Percentiles rank a stretch among this genome's conserved stretches.
phyloP scores from a whole-genome alignment of 192 early-diverging fungal species.

The Dimargaris verticillata region DNA sequence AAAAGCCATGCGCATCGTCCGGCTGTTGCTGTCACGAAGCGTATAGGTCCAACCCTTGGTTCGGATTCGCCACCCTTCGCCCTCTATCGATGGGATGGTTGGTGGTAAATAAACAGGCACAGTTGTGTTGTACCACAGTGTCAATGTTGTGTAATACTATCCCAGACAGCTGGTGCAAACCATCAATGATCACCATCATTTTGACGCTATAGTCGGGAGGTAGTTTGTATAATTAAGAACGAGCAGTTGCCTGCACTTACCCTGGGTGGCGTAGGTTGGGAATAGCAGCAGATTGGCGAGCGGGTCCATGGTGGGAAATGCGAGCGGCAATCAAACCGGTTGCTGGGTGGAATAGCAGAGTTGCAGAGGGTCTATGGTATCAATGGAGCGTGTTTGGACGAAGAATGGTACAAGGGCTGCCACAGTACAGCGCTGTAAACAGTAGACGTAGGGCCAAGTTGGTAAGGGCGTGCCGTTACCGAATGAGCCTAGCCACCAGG shows the following conservation, averaged over 20 bases:
- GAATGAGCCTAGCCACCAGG: too few relatives aligned
- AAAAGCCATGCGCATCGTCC: conserved; percentile 4
- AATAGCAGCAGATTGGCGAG: not conserved
- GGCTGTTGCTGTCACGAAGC: not conserved
- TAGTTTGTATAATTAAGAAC: not conserved
- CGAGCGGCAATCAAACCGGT: too few relatives aligned
- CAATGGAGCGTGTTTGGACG: too few relatives aligned
- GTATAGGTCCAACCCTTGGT: conserved; percentile 11
- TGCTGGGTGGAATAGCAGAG: too few relatives aligned
- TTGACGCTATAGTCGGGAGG: not conserved
- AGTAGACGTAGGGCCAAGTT: too few relatives aligned
- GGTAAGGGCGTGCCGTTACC: too few relatives aligned
- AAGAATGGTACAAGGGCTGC: too few relatives aligned
- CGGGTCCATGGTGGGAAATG: not conserved
- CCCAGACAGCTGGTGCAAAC: not conserved
- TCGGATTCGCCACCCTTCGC: conserved; percentile 5
- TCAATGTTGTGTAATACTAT: not conserved
- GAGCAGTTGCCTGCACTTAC: conserved; percentile 1
- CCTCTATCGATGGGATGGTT: not conserved
- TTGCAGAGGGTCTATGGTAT: too few relatives aligned
- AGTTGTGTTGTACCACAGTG: not conserved
- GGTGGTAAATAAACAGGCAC: not conserved
- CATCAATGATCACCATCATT: not conserved
- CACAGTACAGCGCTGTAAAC: too few relatives aligned
- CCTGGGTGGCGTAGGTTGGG: conserved; percentile 11